Base-by-base conservation (phyloP, 2,329 filamentous ascomycete species). In the Monosporascus sp. region DNA sequence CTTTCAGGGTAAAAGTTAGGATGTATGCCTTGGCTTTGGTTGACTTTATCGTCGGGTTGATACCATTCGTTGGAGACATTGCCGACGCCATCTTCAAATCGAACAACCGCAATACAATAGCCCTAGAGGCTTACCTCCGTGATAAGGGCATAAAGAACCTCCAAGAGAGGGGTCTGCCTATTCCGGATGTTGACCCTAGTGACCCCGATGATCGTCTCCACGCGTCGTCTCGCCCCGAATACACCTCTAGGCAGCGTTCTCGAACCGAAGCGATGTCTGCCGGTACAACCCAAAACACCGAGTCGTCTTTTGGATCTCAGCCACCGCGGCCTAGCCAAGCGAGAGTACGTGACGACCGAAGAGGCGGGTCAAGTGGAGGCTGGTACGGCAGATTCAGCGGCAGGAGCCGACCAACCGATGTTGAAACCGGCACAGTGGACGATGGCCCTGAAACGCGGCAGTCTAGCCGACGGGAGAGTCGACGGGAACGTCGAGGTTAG, bases 21-120 rank as follows among this genome's bases (percentile, higher is more conserved):
- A 97, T 99, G 94, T 70, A 91, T 58, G 71, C 91, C 65, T 95
- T 96, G 71, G 82, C 97, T 52, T 63, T 79, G 3, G 55, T 92
- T 41, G 89, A 95, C 66, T 89, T 94, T 61, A 68, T 80, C 38
- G 75, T 92, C 37, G 90, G 89, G 6, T 72, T 94, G 3, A 75
- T 93, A 1, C 89, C 89, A 0, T 82, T 93, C 57, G 57, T 91
- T 0, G 89, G 89, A n/a, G 89, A 93, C 63, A 55, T 93, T 2
- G 80, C 78, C 40, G 89, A 94, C 64, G 87, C 87, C 6, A 69
- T 83, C 3, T 87, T 87, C 72, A 85, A 88, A 56, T 86, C 85
- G 66, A 94, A 93, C 65, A 89, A 86, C 20, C 84, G 84, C 63
- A 94, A 93, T 62, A 84, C 88, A 5, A 79, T 87, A 37, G 69